Percentiles rank a stretch among this genome's conserved stretches.
Conservation (phyloP, 768 basidiomycete genomes). For the Hericium alpestre region DNA sequence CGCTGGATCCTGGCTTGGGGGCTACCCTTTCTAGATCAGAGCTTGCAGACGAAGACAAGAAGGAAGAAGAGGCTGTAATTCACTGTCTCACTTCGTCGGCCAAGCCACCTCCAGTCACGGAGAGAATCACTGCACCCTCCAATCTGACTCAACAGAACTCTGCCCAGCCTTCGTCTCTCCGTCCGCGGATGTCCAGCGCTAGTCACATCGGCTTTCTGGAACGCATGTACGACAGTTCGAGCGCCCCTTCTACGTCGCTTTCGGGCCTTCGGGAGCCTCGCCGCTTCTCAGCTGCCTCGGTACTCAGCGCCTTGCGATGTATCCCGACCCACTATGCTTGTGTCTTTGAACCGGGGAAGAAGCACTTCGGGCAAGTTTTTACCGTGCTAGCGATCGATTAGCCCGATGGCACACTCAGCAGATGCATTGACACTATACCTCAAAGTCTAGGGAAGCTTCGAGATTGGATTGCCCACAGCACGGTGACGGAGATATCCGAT, state of each 20-base stretch:
- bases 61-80: neutral
- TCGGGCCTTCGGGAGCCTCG: neutral
- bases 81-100: neutral
- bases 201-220: neutral
- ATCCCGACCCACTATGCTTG: neutral
- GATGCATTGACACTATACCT: no score
- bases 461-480: no score
- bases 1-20: neutral
- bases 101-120: neutral
- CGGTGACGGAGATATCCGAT: neutral
- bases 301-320: neutral
- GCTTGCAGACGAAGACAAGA: neutral
- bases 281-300: neutral
- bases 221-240: neutral
- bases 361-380: neutral
- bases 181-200: neutral
- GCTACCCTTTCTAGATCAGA: neutral
- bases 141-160: neutral
- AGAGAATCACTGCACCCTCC: neutral
- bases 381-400: neutral
- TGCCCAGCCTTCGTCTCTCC: neutral
- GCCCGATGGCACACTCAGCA: neutral
- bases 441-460: no score
- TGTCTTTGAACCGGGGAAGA: neutral
- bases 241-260: no score